Evolutionary conservation across 106 monocot species (phyloP).

Genomic region (Narthecium ossifragum): DNA sequence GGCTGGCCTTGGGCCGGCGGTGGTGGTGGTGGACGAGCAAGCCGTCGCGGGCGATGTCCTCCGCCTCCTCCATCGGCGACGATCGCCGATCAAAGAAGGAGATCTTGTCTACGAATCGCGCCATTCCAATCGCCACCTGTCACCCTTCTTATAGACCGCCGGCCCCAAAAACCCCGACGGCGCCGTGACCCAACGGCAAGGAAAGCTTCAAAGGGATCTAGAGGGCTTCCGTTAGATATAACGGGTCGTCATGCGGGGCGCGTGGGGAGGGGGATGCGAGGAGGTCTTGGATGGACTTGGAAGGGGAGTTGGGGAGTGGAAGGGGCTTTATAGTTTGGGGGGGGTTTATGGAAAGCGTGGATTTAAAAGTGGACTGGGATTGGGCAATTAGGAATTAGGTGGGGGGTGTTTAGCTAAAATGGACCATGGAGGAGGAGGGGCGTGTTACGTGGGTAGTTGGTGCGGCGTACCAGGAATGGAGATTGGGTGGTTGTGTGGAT

Average conservation of each 20-base stretch:
- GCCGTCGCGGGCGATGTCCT: slow-evolving; percentile 42
- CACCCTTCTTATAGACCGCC: not conserved
- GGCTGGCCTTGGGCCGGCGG: not conserved
- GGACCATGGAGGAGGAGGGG: not conserved
- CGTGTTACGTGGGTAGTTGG: not conserved
- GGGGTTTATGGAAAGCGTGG: not conserved
- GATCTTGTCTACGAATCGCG: slow-evolving; percentile 52
- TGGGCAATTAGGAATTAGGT: not conserved
- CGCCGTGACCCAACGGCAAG: not conserved
- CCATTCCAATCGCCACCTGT: too few species aligned
- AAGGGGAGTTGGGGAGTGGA: not conserved
- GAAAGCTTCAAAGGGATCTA: not conserved
- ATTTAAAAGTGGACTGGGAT: not conserved
- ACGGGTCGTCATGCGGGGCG: too few species aligned
- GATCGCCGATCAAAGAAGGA: slow-evolving; percentile 25
- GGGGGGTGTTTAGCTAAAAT: slow-evolving; percentile 1
- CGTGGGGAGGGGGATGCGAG: too few species aligned
- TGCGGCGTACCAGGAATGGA: not conserved
- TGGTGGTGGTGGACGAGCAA: slow-evolving; percentile 24
- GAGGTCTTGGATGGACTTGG: too few species aligned
- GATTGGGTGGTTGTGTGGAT: not conserved
- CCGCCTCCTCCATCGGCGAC: slow-evolving; percentile 63
- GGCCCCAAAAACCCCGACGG: not conserved
- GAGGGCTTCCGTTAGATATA: not conserved
- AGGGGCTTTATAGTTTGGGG: not conserved